These are phyloP conservation scores for Paecilomyces sp. DNA, from an alignment of 2,329 filamentous ascomycete species.

Conservation along the genomic window DNA sequence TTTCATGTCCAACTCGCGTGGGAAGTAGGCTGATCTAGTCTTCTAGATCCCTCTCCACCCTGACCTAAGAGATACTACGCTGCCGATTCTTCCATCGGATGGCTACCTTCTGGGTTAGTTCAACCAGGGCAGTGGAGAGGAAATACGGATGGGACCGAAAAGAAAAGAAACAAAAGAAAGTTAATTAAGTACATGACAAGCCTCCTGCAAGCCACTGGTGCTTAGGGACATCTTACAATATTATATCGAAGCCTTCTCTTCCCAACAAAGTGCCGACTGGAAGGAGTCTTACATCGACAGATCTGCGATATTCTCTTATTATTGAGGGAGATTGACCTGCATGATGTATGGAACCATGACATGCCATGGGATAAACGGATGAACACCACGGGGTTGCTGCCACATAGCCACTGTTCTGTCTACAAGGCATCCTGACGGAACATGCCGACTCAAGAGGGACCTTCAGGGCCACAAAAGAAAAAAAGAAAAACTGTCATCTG, in stretches of 20 bases:
- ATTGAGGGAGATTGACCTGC: background rate
- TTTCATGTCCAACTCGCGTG: background rate
- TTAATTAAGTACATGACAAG: background rate
- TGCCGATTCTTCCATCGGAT: background rate
- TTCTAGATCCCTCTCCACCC: background rate
- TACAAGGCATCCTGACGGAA: background rate
- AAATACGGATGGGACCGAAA: background rate
- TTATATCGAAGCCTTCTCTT: background rate
- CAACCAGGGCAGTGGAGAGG: background rate
- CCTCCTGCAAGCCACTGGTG: background rate
- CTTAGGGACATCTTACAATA: background rate
- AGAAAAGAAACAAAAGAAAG: background rate
- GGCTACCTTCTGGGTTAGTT: background rate
- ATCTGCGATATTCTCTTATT: background rate
- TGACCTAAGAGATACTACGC: background rate
- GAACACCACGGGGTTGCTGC: background rate
- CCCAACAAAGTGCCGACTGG: background rate
- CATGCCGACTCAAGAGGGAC: background rate
- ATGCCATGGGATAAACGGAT: no score
- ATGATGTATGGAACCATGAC: no score
- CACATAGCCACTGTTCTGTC: background rate
- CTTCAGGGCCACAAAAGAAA: background rate
- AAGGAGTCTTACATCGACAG: background rate
- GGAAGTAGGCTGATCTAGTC: background rate
- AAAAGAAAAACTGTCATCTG: background rate